Conservation (phyloP, 768 basidiomycete species). For the Lactarius pseudohatsudake region DNA sequence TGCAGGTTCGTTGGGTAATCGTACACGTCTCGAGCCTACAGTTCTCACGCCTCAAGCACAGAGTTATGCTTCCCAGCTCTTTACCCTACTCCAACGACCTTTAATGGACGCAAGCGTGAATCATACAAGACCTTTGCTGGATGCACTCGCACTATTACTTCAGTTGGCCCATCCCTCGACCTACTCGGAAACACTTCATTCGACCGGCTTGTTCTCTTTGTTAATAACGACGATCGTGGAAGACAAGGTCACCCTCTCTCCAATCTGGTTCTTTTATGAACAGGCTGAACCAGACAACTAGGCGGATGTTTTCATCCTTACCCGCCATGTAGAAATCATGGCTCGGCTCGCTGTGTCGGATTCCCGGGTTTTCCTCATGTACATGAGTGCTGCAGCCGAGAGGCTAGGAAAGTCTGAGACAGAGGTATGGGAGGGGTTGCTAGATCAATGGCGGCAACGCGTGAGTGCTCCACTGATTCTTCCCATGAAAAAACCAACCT, state of each 20-base stretch:
- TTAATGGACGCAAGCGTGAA: slow-evolving; percentile 49
- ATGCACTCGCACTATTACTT: slow-evolving; percentile 55
- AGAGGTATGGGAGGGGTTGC: slow-evolving; percentile 59
- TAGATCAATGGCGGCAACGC: slow-evolving; percentile 84
- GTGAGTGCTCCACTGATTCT: slow-evolving; percentile 41
- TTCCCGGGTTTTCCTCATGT: slow-evolving; percentile 63
- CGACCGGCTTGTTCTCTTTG: slow-evolving; percentile 67
- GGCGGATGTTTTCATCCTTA: slow-evolving; percentile 49
- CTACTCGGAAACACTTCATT: slow-evolving; percentile 76
- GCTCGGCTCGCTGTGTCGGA: slow-evolving; percentile 72
- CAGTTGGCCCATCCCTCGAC: slow-evolving; percentile 60
- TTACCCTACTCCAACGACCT: slow-evolving; percentile 54
- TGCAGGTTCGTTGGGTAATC: slow-evolving; percentile 52
- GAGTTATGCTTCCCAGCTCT: slow-evolving; percentile 56
- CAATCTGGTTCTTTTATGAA: slow-evolving; percentile 16
- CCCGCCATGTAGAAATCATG: slow-evolving; percentile 71
- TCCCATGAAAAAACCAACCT: not conserved
- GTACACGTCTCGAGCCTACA: not conserved
- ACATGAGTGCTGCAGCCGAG: slow-evolving; percentile 63
- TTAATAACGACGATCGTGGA: slow-evolving; percentile 60
- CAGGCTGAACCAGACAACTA: slow-evolving; percentile 29
- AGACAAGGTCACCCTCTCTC: slow-evolving; percentile 53
- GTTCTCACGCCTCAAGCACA: slow-evolving; percentile 33
- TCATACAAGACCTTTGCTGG: slow-evolving; percentile 66
- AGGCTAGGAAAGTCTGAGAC: slow-evolving; percentile 48